Base-by-base conservation (phyloP, 192 early-diverging fungal genomes). In the Coemansia sp. region DNA sequence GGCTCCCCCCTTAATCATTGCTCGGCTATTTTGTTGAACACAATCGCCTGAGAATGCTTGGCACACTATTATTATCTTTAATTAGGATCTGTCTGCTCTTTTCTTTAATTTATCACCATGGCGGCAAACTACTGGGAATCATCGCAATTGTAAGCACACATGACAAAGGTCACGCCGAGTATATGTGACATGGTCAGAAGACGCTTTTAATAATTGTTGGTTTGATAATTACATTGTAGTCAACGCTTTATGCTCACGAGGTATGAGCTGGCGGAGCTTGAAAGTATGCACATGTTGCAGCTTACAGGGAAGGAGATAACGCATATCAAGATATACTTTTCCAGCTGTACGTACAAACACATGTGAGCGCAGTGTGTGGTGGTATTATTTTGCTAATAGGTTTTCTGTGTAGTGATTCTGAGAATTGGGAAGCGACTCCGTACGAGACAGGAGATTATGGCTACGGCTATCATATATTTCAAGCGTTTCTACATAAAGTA, bases 401-500 rank as follows among this genome's bases (percentile, higher is more conserved):
- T 36, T 39, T 13, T 44, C 5, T n/a, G 29, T 40, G 18, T 83
- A 95, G 94, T 95, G 46, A 94, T 94, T 62, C 80, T 88, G 66
- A 88, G 87, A 55, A 77, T 95, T 52, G 93, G 91, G 27, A 90
- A 90, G 41, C 83, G 86, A 44, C 58, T 95, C 15, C 85, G 89
- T n/a, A 70, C 90, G 33, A 76, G 91, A 58, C 95, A 96, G 73
- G 91, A 93, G 40, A 92, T 94, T 27, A 81, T 95, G 6, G 92
- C 94, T 0, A 94, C 95, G 11, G 94, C 93, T 3, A 73, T 89
- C 40, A 89, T 94, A 3, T 97, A 96, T 65, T 95, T 96, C 58
- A 94, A 94, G 77, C 86, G 95, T 20, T 96, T 95, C 74, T 96
- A 94, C 76, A 88, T 89, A 75, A 93, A 89, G 92, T 92, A 87